These are phyloP conservation scores for Rhodotorula taiwanensis DNA, from an alignment of 768 basidiomycete genomes.

Conservation along the genomic window DNA sequence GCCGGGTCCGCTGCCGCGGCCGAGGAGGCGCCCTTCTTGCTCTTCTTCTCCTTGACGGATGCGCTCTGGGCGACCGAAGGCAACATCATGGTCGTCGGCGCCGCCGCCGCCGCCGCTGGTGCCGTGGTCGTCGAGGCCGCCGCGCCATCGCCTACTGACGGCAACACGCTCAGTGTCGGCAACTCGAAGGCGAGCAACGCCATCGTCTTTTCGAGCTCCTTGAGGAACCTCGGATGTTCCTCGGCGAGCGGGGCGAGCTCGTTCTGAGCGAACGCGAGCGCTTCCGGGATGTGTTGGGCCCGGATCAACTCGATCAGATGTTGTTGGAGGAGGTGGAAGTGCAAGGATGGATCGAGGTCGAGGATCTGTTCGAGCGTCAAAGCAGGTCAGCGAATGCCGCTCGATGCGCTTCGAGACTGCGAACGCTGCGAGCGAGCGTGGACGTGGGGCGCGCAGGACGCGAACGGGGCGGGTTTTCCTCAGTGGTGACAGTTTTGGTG, in stretches of 20 bases:
- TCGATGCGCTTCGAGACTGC: not conserved
- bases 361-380: slow-evolving; percentile 60
- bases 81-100: not conserved
- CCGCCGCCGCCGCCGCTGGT: not conserved
- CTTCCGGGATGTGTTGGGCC: slow-evolving; percentile 66
- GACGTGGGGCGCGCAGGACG: not conserved
- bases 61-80: slow-evolving; percentile 17
- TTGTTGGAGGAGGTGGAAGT: slow-evolving; percentile 93
- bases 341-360: slow-evolving; percentile 85
- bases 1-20: not conserved
- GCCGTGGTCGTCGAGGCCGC: slow-evolving; percentile 2
- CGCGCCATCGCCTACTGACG: not conserved
- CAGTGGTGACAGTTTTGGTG: slow-evolving; percentile 36
- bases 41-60: slow-evolving; percentile 26
- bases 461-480: slow-evolving; percentile 13
- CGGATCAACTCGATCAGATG: slow-evolving; percentile 92
- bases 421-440: not conserved
- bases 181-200: slow-evolving; percentile 60
- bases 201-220: slow-evolving; percentile 91
- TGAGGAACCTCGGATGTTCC: slow-evolving; percentile 85
- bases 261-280: slow-evolving; percentile 81
- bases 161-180: slow-evolving; percentile 29
- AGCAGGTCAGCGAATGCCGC: not conserved
- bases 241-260: slow-evolving; percentile 93
- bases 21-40: slow-evolving; percentile 2